Evolutionary conservation across 1,139 yeast genomes (phyloP), one percentile per base, ranked within the genome.

Genomic region (Lodderomyces elongisporus): DNA sequence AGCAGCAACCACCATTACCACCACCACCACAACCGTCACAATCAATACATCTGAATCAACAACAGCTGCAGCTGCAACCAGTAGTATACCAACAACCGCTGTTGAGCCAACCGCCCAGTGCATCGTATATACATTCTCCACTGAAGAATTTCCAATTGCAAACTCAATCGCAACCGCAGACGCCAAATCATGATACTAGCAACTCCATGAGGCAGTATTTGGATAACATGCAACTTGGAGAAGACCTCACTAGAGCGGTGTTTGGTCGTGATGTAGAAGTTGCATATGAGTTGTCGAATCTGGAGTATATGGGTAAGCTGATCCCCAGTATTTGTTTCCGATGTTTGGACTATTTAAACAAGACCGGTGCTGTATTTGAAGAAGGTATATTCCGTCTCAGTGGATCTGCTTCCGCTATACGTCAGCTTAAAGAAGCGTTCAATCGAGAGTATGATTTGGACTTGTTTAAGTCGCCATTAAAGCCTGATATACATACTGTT

Each of bases 371-470:
- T 0, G 66, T 83, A 14, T 75, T 74, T 42, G 95, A 87, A 54
- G 96, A 89, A 52, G 98, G 98, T 3, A 75, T 91, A 2, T 91
- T 91, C 61, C 68, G 98, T 42, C 64, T 89, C 37, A 85, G 93
- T 56, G 98, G 98, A 2, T 84, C 95, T 22, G 85, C 91, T 35
- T 74, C 89, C 0, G 70, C 81, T 31, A 85, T 91, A 17, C 74
- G 85, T 38, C 74, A 70, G 26, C 67, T 91, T 30, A 85, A 84
- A 48, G 85, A 79, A 27, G 67, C 65, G 31, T 91, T 88, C 56
- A 79, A 78, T 48, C 54, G 48, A 17, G 66, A 73, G 12, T 74
- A 72, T 42, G 97, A 89, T 53, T 63, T 85, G 33, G 88, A 88
- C 50, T 62, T 91, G 37, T 59, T 69, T 24, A 58, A 58, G 15